phyloP scores from a whole-genome alignment of 306 rosid species.

The Glycine latifolia region DNA sequence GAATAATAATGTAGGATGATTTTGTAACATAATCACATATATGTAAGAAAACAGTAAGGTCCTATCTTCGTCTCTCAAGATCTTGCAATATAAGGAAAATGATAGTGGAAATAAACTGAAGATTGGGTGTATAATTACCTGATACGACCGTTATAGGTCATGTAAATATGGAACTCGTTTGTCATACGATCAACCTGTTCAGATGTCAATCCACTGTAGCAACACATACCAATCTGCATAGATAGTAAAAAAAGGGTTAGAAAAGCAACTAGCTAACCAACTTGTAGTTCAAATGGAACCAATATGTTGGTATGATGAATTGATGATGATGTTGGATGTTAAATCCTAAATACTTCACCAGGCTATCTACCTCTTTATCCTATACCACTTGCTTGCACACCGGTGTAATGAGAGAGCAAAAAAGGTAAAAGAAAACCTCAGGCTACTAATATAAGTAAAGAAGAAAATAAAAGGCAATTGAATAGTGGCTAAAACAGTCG shows the following conservation, averaged over 20 bases:
- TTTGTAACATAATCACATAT: conserved; percentile 51
- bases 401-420: too few relatives aligned
- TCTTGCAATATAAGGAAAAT: too few relatives aligned
- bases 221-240: conserved; percentile 91
- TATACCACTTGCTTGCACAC: too few relatives aligned
- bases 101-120: too few relatives aligned
- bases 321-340: background rate
- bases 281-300: background rate
- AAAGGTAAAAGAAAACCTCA: too few relatives aligned
- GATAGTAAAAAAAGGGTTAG: conserved; percentile 2
- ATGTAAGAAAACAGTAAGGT: too few relatives aligned
- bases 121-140: conserved; percentile 56
- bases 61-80: too few relatives aligned
- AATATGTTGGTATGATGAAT: background rate
- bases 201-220: conserved; percentile 92
- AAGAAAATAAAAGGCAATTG: background rate
- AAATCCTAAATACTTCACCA: background rate
- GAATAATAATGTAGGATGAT: conserved; percentile 52
- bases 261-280: background rate
- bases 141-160: conserved; percentile 95
- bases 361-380: background rate
- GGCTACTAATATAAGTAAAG: background rate
- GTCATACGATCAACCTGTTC: conserved; percentile 94
- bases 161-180: conserved; percentile 78
- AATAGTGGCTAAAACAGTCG: background rate